Percentiles rank a stretch among this genome's conserved stretches.
These are phyloP conservation scores for Hericium coralloides DNA, from an alignment of 768 basidiomycete species.

Conservation along the genomic window DNA sequence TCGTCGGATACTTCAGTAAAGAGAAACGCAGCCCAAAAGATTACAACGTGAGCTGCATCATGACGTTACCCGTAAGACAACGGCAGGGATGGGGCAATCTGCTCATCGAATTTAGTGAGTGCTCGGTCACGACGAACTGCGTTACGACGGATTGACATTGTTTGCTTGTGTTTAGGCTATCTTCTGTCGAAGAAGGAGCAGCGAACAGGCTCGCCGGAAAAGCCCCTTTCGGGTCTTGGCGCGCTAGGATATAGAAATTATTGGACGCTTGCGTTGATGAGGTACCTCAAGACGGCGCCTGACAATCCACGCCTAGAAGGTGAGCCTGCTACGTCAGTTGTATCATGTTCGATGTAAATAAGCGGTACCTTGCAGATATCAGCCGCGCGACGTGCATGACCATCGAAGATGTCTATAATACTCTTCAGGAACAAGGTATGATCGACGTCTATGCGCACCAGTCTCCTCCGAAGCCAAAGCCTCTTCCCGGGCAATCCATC, in stretches of 20 bases:
- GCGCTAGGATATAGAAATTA: slow-evolving; percentile 92
- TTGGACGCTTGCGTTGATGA: slow-evolving; percentile 85
- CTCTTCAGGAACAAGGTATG: slow-evolving; percentile 66
- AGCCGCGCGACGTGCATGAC: slow-evolving; percentile 84
- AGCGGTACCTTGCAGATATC: slow-evolving; percentile 48
- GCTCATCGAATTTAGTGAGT: slow-evolving; percentile 96
- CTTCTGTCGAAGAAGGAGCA: slow-evolving; percentile 92
- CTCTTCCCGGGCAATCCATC: slow-evolving; percentile 73
- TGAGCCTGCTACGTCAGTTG: slow-evolving; percentile 24
- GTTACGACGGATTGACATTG: neutral
- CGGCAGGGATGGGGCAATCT: slow-evolving; percentile 95
- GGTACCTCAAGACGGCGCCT: slow-evolving; percentile 58
- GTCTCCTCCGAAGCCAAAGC: slow-evolving; percentile 42
- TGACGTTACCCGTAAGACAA: slow-evolving; percentile 94
- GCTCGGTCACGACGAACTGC: neutral
- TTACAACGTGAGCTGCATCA: slow-evolving; percentile 98
- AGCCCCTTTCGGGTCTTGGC: slow-evolving; percentile 88
- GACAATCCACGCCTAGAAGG: slow-evolving; percentile 66
- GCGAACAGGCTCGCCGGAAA: slow-evolving; percentile 86
- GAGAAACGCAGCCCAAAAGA: slow-evolving; percentile 95
- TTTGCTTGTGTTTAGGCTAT: slow-evolving; percentile 54
- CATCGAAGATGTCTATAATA: slow-evolving; percentile 74
- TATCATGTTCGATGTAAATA: slow-evolving; percentile 13
- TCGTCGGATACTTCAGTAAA: slow-evolving; percentile 98
- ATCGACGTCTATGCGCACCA: slow-evolving; percentile 39